Evolutionary conservation across 177 flowering plant species (phyloP).

Genomic region (Telopea speciosissima): DNA sequence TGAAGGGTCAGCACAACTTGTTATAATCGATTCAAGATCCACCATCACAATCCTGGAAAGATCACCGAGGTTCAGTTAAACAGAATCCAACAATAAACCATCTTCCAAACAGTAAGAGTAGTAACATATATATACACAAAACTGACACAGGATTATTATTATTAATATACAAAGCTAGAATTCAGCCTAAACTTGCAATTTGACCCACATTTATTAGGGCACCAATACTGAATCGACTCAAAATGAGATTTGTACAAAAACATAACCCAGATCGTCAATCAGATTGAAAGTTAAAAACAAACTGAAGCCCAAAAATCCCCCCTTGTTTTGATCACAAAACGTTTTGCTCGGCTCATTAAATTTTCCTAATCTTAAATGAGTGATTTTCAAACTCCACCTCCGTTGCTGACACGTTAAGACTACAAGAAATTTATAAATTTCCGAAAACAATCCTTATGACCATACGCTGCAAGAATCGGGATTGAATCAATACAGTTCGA

Average conservation of each 20-base stretch:
- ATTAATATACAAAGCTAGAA: neutral
- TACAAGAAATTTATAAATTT: neutral
- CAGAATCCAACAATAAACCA: neutral
- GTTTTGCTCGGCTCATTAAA: too few species aligned
- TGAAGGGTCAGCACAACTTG: neutral
- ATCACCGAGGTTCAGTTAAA: neutral
- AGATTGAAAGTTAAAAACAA: neutral
- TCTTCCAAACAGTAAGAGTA: neutral
- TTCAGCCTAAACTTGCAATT: neutral
- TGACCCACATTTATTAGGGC: neutral
- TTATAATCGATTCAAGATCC: neutral
- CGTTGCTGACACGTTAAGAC: neutral
- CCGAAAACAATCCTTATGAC: neutral
- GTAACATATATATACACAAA: too few species aligned
- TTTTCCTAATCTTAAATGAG: too few species aligned
- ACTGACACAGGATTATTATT: too few species aligned
- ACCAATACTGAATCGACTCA: neutral
- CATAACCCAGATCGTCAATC: neutral
- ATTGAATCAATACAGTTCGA: neutral
- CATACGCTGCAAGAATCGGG: neutral
- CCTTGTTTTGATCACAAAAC: neutral
- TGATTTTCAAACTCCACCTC: neutral
- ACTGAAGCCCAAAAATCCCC: too few species aligned
- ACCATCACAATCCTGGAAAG: slow-evolving; percentile 11
- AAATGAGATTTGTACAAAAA: neutral